Base-by-base conservation (phyloP, 768 basidiomycete species). In the Lactarius pseudohatsudake region DNA sequence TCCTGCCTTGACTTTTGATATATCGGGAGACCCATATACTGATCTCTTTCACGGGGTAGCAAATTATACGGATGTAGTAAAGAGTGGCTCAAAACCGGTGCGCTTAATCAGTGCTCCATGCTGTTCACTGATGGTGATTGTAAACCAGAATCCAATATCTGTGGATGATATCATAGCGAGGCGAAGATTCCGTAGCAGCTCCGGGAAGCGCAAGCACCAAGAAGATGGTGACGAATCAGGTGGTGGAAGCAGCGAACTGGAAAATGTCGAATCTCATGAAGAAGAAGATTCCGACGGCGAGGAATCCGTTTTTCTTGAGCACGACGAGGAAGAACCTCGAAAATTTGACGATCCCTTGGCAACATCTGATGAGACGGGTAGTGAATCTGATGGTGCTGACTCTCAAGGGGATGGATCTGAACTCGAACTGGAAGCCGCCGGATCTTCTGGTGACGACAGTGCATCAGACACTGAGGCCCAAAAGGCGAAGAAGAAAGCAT, bases 151-250 rank as follows among this genome's bases (percentile, higher is more conserved):
- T 74, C 88, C 88, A n/a, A 85, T 96, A 61, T 92, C 89, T 55
- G 88, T 98, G 11, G 91, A 96, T 75, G 93, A 96, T 72, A 96
- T 98, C 67, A 96, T 98, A 75, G 87, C 88, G 59, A 84, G 89
- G 64, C 82, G 87, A 72, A 84, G 80, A 73, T 72, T 87, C 64
- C 70, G 76, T 69, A 72, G 69, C 40, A 70, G 73, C 34, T 77
- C 77, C 61, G 75, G 79, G 10, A 91, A 94, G 73, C 85, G 92
- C 63, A 92, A 92, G 78, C 77, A 86, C 59, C 76, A 75, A 4
- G 72, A 72, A 6, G 77, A 38, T 32, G 15, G 30, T 26, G 61
- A 59, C 15, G 30, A 55, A 20, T 59, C 50, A 8, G 40, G 34
- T 32, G 53, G 55, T 36, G 38, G 38, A 18, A 54, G 26, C 40